These are phyloP conservation scores for Dryas octopetala DNA, from an alignment of 306 rosid species.

Conservation along the genomic window DNA sequence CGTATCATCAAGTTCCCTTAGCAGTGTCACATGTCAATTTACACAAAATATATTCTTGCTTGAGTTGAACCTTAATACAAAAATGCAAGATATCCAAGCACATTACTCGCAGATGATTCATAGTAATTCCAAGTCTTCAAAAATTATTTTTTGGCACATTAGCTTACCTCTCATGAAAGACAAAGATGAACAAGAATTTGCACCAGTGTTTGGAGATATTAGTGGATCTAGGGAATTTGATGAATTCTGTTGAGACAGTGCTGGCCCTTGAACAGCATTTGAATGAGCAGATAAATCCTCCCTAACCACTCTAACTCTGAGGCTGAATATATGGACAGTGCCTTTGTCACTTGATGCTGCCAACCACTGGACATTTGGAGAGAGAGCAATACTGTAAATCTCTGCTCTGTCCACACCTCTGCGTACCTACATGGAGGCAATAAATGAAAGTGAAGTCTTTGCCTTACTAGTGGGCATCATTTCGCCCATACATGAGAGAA, in stretches of 20 bases:
- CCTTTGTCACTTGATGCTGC: constrained; percentile 96
- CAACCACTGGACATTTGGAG: constrained; percentile 90
- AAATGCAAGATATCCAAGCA: constrained; percentile 18
- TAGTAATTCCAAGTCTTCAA: constrained; percentile 13
- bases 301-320: constrained; percentile 79
- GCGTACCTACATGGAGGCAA: constrained; percentile 59
- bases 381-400: constrained; percentile 75
- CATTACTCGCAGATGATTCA: constrained; percentile 2
- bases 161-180: constrained; percentile 88
- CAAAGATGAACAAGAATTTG: constrained; percentile 82
- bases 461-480: background rate
- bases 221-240: constrained; percentile 74
- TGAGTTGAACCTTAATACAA: background rate
- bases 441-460: background rate
- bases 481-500: constrained; percentile 1
- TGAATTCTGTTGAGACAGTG: constrained; percentile 67
- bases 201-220: constrained; percentile 66
- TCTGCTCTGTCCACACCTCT: constrained; percentile 94
- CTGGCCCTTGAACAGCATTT: constrained; percentile 48
- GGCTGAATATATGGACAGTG: constrained; percentile 83
- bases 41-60: background rate
- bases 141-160: background rate
- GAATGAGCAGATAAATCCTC: constrained; percentile 46
- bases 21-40: background rate
- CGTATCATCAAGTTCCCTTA: background rate